Conservation (phyloP, 306 rosid species). For the Dalbergia oliveri region DNA sequence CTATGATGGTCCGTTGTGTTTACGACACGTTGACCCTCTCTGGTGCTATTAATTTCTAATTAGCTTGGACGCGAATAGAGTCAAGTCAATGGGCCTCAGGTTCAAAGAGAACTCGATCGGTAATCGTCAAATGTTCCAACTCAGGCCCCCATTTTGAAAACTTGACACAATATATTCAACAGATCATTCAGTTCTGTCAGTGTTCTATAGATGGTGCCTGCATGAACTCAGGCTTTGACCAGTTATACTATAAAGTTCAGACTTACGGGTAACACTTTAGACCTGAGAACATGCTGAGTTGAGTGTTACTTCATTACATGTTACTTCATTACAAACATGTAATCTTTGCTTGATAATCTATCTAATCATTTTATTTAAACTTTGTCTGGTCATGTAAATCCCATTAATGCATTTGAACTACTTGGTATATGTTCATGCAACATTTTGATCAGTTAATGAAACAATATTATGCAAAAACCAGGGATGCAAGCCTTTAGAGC, state of each 20-base stretch:
- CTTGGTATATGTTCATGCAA: conserved; percentile 9
- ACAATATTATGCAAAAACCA: conserved; percentile 45
- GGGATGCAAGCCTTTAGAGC: conserved; percentile 94
- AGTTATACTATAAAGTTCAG: not conserved
- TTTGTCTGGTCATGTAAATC: not conserved
- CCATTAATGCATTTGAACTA: not conserved
- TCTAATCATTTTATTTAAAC: not conserved
- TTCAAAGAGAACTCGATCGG: too few relatives aligned
- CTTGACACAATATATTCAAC: conserved; percentile 1
- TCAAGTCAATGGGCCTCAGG: too few relatives aligned
- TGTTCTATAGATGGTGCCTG: too few relatives aligned
- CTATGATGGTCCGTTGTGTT: too few relatives aligned
- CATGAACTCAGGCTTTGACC: too few relatives aligned
- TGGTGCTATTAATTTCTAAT: too few relatives aligned
- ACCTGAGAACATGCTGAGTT: conserved; percentile 21
- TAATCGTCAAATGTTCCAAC: too few relatives aligned
- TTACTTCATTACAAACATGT: not conserved
- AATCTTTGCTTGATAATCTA: conserved; percentile 9
- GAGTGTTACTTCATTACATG: too few relatives aligned
- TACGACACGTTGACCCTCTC: too few relatives aligned
- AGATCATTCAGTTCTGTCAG: not conserved
- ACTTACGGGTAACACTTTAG: not conserved
- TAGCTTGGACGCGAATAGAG: too few relatives aligned
- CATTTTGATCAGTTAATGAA: conserved; percentile 29
- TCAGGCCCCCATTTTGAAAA: too few relatives aligned